Conservation (phyloP, 306 rosid genomes). For the Acacia crassicarpa region DNA sequence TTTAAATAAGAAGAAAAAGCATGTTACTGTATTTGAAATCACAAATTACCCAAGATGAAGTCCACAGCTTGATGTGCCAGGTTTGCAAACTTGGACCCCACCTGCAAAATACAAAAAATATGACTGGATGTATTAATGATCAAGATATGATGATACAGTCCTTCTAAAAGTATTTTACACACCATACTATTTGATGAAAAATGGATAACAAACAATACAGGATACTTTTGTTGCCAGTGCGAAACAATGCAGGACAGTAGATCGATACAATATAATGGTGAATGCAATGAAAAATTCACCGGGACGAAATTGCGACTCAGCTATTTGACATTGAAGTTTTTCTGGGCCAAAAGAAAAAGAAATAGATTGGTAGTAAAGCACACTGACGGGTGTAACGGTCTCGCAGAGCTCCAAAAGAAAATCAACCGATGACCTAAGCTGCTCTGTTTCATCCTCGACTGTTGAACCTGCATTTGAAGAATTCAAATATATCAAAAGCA, state of each 20-base stretch:
- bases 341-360: background rate
- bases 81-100: constrained; percentile 63
- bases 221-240: background rate
- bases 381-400: constrained; percentile 58
- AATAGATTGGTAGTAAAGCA: constrained; percentile 9
- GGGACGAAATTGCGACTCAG: constrained; percentile 9
- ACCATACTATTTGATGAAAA: background rate
- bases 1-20: constrained; percentile 3
- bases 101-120: constrained; percentile 41
- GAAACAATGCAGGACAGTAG: background rate
- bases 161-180: background rate
- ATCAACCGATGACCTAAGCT: constrained; percentile 75
- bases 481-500: constrained; percentile 22
- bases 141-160: background rate
- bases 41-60: constrained; percentile 68
- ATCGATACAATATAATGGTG: background rate
- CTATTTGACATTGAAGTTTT: background rate
- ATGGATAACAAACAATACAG: background rate
- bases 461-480: constrained; percentile 44
- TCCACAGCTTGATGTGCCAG: constrained; percentile 88
- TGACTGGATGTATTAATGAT: background rate
- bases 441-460: constrained; percentile 70
- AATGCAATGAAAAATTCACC: background rate
- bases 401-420: constrained; percentile 88
- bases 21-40: background rate